Percentiles rank a stretch among this genome's conserved stretches.
Conservation (phyloP, 306 rosid species). For the Canavalia gladiata region DNA sequence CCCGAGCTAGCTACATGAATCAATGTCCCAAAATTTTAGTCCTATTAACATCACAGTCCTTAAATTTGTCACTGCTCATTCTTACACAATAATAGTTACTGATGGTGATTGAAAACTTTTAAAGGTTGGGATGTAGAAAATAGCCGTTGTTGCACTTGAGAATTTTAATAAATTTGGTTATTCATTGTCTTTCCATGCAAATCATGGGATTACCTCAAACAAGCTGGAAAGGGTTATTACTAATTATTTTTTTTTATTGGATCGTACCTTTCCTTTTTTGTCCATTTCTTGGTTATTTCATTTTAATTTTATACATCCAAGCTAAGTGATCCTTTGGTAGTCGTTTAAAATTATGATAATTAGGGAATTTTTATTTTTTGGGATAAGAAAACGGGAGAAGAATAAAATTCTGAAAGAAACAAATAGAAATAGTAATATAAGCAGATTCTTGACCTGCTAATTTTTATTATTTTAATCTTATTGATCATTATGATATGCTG, state of each 20-base stretch:
- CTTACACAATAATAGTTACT: slow-evolving; percentile 63
- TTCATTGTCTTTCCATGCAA: slow-evolving; percentile 55
- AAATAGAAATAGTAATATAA: slow-evolving; percentile 7
- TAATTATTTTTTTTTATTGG: slow-evolving; percentile 47
- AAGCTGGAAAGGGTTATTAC: slow-evolving; percentile 50
- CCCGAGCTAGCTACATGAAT: slow-evolving; percentile 48
- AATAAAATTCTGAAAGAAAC: slow-evolving; percentile 1
- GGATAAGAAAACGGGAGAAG: slow-evolving; percentile 29
- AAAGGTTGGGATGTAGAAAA: slow-evolving; percentile 44
- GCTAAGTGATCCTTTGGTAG: slow-evolving; percentile 46
- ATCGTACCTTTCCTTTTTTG: slow-evolving; percentile 42
- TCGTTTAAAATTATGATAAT: slow-evolving; percentile 32
- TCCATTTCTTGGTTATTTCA: slow-evolving; percentile 45
- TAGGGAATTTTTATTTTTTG: background rate
- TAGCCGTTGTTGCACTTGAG: slow-evolving; percentile 45
- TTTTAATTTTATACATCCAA: slow-evolving; percentile 12
- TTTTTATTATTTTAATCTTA: slow-evolving; percentile 6
- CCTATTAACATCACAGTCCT: slow-evolving; percentile 76
- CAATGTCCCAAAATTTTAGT: slow-evolving; percentile 58
- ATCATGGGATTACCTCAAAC: slow-evolving; percentile 61
- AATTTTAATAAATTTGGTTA: slow-evolving; percentile 48
- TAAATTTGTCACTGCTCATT: slow-evolving; percentile 60
- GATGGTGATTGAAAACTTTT: slow-evolving; percentile 63
- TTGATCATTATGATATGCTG: slow-evolving; percentile 46
- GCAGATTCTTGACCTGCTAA: slow-evolving; percentile 4